Percentiles rank a stretch among this genome's conserved stretches.
These are phyloP conservation scores for Chalaropsis ovoidea DNA, from an alignment of 2,329 filamentous ascomycete genomes.

Conservation along the genomic window DNA sequence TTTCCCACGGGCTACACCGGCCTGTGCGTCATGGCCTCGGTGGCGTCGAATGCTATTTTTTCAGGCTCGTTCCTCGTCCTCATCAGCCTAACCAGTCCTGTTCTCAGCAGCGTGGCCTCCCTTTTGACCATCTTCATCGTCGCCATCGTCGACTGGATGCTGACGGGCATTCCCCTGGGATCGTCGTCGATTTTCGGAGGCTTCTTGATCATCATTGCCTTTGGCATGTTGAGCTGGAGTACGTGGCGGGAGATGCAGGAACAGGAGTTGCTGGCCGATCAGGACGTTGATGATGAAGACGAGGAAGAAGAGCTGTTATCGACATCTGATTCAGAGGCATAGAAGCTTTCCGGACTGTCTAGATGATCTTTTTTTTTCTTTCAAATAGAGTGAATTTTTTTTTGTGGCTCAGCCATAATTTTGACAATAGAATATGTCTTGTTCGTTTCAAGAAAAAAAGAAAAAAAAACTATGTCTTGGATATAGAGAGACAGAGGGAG, in stretches of 20 bases:
- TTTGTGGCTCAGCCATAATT: no score
- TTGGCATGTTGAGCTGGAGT: constrained; percentile 77
- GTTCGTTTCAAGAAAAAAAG: neutral
- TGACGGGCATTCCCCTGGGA: constrained; percentile 67
- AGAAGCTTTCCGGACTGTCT: constrained; percentile 5
- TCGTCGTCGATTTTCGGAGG: constrained; percentile 72
- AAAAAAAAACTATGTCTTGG: neutral
- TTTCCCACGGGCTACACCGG: constrained; percentile 69
- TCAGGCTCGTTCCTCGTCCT: constrained; percentile 87
- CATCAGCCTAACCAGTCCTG: constrained; percentile 84
- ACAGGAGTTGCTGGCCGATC: constrained; percentile 55
- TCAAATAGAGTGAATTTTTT: no score
- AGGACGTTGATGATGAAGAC: constrained; percentile 37
- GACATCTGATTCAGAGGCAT: constrained; percentile 18
- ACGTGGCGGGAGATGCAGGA: constrained; percentile 91
- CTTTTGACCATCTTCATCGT: constrained; percentile 95
- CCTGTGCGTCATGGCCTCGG: constrained; percentile 67
- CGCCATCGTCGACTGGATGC: constrained; percentile 77
- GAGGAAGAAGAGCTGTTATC: constrained; percentile 22
- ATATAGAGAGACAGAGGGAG: neutral
- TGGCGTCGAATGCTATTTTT: constrained; percentile 81
- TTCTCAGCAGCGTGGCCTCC: constrained; percentile 83
- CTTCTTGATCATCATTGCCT: constrained; percentile 75
- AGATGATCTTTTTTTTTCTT: neutral
- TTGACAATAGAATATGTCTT: neutral